Percentiles rank a stretch among this genome's conserved stretches.
phyloP scores from a whole-genome alignment of 2,329 filamentous ascomycete species.

The Xylogone sp. region DNA sequence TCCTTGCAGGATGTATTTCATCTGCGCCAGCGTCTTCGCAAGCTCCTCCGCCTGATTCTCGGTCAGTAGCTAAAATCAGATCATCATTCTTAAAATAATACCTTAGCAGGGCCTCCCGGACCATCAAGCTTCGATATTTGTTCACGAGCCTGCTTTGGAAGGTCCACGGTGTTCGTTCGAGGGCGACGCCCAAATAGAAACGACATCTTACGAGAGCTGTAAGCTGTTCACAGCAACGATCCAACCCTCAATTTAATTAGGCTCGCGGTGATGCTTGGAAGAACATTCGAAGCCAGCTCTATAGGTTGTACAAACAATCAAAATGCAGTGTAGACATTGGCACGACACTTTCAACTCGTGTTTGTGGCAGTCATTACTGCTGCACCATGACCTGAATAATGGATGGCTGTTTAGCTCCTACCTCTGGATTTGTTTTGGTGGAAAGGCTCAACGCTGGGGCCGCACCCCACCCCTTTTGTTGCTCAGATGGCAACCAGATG shows the following conservation, averaged over 20 bases:
- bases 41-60: constrained; percentile 73
- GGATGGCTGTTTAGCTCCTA: not conserved
- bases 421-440: not conserved
- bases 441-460: not conserved
- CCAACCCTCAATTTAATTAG: not conserved
- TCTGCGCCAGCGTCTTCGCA: constrained; percentile 78
- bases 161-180: constrained; percentile 58
- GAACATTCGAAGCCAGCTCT: not conserved
- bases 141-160: constrained; percentile 51
- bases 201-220: constrained; percentile 47
- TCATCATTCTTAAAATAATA: constrained; percentile 21
- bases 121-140: constrained; percentile 59
- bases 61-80: constrained; percentile 14
- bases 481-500: not conserved
- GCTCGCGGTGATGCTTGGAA: not conserved
- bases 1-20: constrained; percentile 91
- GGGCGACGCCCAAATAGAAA: constrained; percentile 64
- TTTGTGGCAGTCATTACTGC: not conserved
- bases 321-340: not conserved
- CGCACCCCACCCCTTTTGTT: not conserved
- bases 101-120: constrained; percentile 51
- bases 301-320: not conserved
- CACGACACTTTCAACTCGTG: not conserved
- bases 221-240: not conserved
- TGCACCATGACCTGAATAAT: not conserved